Evolutionary conservation across 2,329 filamentous ascomycete species (phyloP), one percentile per base, ranked within the genome.

Genomic region (Pseudocercospora vitis): DNA sequence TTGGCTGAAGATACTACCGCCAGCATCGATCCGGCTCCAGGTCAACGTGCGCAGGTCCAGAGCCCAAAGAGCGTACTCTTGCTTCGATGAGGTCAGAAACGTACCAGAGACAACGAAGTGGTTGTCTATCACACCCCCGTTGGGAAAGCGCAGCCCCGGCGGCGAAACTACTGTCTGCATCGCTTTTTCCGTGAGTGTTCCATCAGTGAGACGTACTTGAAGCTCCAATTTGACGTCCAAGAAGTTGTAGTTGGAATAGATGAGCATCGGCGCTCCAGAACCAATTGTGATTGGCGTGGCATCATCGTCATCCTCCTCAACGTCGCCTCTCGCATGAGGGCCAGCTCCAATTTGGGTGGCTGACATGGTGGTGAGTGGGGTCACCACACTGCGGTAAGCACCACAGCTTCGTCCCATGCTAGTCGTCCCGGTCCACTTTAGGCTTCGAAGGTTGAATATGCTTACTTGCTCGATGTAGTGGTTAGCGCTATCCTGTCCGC

Each of bases 191-290:
- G 84, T 82, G 49, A 99, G 75, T 0, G 84, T 85, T 24, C 94
- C 92, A 69, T 97, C 91, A 1, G 89, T 83, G 7, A 88, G 79
- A 48, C 94, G 84, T 44, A 99, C 84, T 71, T 97, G 94, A 31
- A 99, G 77, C 71, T 99, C 94, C 19, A 99, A 77, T 70, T 96
- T 97, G 61, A 99, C 94, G 65, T 99, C 92, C 51, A 99, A 73
- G 67, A 99, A 99, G 72, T 99, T 97, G 73, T 99, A 99, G 70
- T 99, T 99, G 19, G 92, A 97, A 71, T 99, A 99, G 40, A 99
- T 95, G 58, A 99, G 80, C 91, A 97, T 96, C 2, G 83, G 78
- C 5, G 81, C 78, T 12, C 80, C 81, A 16, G 71, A 73, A 16
- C 63, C 66, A 37, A 66, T 70, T 46, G 66, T 54, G 14, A 54